phyloP scores from a whole-genome alignment of 2,329 filamentous ascomycete genomes.

The Aspergillus brunneoviolaceus region DNA sequence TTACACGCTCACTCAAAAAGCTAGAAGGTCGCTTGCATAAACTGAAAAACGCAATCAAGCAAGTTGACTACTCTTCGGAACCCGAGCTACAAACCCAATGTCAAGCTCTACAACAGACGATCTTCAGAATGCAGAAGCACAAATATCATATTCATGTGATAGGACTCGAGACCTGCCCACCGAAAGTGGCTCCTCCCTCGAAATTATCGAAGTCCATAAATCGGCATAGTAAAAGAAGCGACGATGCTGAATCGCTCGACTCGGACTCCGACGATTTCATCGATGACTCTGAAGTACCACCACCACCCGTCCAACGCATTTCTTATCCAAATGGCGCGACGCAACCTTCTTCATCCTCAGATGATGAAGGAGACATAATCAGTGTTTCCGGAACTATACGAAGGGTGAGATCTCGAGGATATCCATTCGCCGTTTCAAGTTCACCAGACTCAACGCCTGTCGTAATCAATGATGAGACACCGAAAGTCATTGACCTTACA shows the following conservation, averaged over 20 bases:
- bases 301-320: neutral
- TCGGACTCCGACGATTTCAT: conserved; percentile 37
- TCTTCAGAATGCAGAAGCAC: conserved; percentile 56
- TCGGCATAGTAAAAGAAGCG: neutral
- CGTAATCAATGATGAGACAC: neutral
- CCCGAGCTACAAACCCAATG: conserved; percentile 58
- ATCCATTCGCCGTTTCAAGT: conserved; percentile 13
- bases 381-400: conserved; percentile 21
- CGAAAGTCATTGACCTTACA: conserved; percentile 38
- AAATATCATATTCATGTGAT: conserved; percentile 49
- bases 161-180: conserved; percentile 32
- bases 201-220: conserved; percentile 11
- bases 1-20: conserved; percentile 44
- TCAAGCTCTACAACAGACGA: conserved; percentile 60
- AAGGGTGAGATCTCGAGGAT: conserved; percentile 10
- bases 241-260: conserved; percentile 36
- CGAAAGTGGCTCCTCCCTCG: conserved; percentile 21
- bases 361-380: conserved; percentile 26
- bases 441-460: conserved; percentile 12
- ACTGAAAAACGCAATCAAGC: conserved; percentile 54
- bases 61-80: conserved; percentile 53
- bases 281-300: conserved; percentile 21
- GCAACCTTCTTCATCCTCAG: conserved; percentile 14
- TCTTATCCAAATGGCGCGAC: neutral
- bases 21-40: conserved; percentile 57